Conservation (phyloP, 2,329 filamentous ascomycete species). For the Fusarium chuoi region DNA sequence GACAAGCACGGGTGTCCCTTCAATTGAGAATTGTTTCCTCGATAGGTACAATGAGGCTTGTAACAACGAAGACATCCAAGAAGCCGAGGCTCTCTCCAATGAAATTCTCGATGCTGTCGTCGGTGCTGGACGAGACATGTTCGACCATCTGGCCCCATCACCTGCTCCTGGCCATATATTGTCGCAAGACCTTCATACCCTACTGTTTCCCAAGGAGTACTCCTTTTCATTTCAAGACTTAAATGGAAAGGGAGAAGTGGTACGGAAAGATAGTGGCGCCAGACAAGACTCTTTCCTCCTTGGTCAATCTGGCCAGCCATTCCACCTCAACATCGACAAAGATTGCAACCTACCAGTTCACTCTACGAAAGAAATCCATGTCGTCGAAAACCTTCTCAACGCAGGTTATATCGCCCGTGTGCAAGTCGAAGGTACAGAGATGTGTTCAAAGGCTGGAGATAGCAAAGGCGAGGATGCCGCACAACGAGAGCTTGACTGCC, state of each 20-base stretch:
- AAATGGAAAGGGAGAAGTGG: no score
- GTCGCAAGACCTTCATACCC: background rate
- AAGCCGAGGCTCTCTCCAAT: background rate
- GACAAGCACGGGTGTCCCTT: background rate
- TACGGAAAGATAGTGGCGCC: no score
- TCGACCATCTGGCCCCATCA: background rate
- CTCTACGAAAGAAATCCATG: background rate
- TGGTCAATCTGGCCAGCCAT: background rate
- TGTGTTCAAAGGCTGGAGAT: background rate
- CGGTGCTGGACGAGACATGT: background rate
- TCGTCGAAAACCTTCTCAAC: background rate
- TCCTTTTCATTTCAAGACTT: background rate
- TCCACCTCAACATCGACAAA: background rate
- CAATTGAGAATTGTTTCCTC: background rate
- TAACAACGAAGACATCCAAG: background rate
- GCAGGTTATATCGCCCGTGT: background rate
- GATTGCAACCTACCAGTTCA: background rate
- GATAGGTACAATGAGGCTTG: background rate
- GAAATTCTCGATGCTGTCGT: background rate
- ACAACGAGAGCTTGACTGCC: background rate
- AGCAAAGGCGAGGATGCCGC: background rate
- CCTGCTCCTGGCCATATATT: no score
- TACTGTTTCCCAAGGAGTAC: background rate
- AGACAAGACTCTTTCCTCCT: no score
- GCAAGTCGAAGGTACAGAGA: background rate